Conservation (phyloP, 768 basidiomycete species). For the Psilocybe subaeruginosa region DNA sequence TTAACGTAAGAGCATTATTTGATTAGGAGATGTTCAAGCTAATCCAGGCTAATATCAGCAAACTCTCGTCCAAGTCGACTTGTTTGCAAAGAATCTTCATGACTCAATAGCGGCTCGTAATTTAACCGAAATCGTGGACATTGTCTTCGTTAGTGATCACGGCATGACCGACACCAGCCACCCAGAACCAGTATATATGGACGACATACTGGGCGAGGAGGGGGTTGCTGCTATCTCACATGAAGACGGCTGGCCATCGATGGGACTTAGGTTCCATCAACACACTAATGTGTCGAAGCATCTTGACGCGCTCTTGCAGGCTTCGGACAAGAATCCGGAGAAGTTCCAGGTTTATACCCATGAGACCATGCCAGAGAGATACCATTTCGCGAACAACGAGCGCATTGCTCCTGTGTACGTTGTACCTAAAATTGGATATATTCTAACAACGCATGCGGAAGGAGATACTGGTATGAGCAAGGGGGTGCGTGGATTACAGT, state of each 20-base stretch:
- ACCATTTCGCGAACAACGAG: slow-evolving; percentile 71
- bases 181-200: slow-evolving; percentile 74
- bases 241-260: slow-evolving; percentile 88
- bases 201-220: slow-evolving; percentile 74
- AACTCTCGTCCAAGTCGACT: slow-evolving; percentile 70
- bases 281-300: slow-evolving; percentile 60
- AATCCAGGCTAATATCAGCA: slow-evolving; percentile 37
- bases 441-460: slow-evolving; percentile 68
- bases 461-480: slow-evolving; percentile 67
- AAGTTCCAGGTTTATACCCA: slow-evolving; percentile 82
- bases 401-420: slow-evolving; percentile 91
- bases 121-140: slow-evolving; percentile 80
- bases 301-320: slow-evolving; percentile 53
- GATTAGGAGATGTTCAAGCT: background rate
- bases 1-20: slow-evolving; percentile 57
- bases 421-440: slow-evolving; percentile 81
- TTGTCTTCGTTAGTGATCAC: slow-evolving; percentile 89
- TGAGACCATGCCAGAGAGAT: slow-evolving; percentile 81
- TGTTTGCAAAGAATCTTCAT: slow-evolving; percentile 74
- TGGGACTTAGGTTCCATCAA: slow-evolving; percentile 77
- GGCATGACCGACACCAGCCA: slow-evolving; percentile 93
- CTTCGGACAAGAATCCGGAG: slow-evolving; percentile 54
- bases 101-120: slow-evolving; percentile 67
- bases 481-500: slow-evolving; percentile 59
- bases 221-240: slow-evolving; percentile 67